These are phyloP conservation scores for Penicillium sp. DNA, from an alignment of 2,329 filamentous ascomycete species.

Conservation along the genomic window DNA sequence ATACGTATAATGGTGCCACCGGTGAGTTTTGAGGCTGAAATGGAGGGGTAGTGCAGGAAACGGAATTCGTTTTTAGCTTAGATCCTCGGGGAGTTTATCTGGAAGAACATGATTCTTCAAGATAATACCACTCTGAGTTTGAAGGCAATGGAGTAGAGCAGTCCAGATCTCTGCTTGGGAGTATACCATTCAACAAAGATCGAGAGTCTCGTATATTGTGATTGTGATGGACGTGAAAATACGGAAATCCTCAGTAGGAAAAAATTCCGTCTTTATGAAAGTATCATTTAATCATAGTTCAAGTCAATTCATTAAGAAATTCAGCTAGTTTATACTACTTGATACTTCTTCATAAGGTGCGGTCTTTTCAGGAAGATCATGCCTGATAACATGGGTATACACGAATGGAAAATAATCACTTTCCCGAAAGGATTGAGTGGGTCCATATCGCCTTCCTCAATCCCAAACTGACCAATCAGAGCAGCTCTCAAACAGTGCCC, in stretches of 20 bases:
- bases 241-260: neutral
- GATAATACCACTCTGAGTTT: constrained; percentile 24
- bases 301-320: neutral
- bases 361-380: neutral
- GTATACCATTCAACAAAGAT: constrained; percentile 22
- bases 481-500: neutral
- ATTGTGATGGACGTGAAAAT: neutral
- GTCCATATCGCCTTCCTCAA: constrained; percentile 4
- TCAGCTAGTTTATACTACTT: neutral
- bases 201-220: constrained; percentile 20
- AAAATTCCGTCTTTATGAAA: neutral
- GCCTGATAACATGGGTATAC: neutral
- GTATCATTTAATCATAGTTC: neutral
- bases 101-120: constrained; percentile 27
- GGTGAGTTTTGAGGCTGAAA: constrained; percentile 48
- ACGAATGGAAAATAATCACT: neutral
- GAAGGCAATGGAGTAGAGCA: constrained; percentile 18
- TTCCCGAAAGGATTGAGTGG: neutral
- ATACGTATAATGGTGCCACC: constrained; percentile 52
- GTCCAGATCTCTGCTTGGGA: constrained; percentile 17
- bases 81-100: constrained; percentile 13
- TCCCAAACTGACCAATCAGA: neutral
- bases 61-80: constrained; percentile 61
- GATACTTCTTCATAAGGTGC: neutral
- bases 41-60: constrained; percentile 60